phyloP scores from a whole-genome alignment of 192 early-diverging fungal species.

The Coemansia sp. region DNA sequence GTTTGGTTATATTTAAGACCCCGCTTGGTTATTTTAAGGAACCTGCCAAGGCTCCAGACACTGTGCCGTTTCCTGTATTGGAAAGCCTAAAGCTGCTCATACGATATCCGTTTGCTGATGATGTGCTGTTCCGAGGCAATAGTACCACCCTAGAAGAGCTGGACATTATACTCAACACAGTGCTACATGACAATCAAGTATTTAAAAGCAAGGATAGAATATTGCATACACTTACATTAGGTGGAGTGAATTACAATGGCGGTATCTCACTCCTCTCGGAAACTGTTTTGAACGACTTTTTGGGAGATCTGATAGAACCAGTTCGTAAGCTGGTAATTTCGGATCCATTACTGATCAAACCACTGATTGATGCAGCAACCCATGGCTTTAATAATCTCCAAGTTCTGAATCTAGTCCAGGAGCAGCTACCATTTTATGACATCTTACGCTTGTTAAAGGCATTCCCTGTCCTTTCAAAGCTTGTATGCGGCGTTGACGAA shows the following conservation, averaged over 20 bases:
- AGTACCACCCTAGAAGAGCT: neutral
- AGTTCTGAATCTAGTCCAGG: neutral
- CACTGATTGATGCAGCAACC: neutral
- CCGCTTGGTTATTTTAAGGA: neutral
- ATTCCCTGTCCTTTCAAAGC: neutral
- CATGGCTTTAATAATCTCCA: neutral
- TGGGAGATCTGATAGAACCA: neutral
- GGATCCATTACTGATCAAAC: neutral
- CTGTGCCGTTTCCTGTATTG: neutral
- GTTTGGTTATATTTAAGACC: neutral
- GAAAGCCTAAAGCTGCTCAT: neutral
- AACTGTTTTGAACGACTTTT: neutral
- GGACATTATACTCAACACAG: neutral
- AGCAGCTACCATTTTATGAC: neutral
- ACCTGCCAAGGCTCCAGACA: neutral
- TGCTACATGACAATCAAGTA: neutral
- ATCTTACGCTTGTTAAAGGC: neutral
- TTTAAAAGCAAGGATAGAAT: neutral
- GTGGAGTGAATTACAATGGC: neutral
- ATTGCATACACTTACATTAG: neutral
- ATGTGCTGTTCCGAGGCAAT: neutral
- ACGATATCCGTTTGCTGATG: neutral
- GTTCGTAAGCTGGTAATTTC: neutral
- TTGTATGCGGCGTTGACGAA: neutral
- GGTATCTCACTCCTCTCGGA: neutral